Percentiles rank a stretch among this genome's conserved stretches.
Conservation (phyloP, 148 eudicot genomes). For the Persicaria tinctoria region DNA sequence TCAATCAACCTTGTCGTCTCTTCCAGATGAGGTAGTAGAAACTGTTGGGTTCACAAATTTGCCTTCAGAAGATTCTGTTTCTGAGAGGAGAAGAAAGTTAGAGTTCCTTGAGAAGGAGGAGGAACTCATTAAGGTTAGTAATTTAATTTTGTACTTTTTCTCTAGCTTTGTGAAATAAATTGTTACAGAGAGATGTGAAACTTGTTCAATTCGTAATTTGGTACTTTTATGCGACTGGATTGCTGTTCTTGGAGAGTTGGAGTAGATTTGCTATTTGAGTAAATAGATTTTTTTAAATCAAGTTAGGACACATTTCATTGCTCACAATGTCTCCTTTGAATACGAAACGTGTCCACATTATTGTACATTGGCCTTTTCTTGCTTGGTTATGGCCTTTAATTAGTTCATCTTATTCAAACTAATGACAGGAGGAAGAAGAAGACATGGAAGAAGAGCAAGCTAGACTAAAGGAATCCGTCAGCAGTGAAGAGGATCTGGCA, state of each 20-base stretch:
- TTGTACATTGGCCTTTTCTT: not conserved
- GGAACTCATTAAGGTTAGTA: constrained; percentile 66
- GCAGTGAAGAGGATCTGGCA: constrained; percentile 44
- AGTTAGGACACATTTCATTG: not conserved
- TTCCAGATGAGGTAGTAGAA: constrained; percentile 88
- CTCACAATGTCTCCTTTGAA: not conserved
- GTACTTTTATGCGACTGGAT: not conserved
- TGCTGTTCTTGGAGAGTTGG: not conserved
- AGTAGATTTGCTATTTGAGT: not conserved
- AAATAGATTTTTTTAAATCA: not conserved
- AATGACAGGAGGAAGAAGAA: constrained; percentile 65
- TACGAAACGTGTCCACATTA: not conserved
- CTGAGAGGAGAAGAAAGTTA: constrained; percentile 76
- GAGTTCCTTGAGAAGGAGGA: constrained; percentile 84
- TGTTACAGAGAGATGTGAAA: not conserved
- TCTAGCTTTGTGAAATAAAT: not conserved
- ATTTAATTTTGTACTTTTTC: not conserved
- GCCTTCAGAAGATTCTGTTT: constrained; percentile 81
- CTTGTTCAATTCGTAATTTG: not conserved
- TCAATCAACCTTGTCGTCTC: constrained; percentile 76
- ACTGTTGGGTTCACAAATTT: constrained; percentile 68
- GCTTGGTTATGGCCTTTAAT: not conserved
- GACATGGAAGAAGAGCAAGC: constrained; percentile 47
- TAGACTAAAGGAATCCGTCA: constrained; percentile 36
- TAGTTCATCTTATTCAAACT: not conserved